A percentile compares a stretch with the other conserved stretches of the same genome.
phyloP scores from a whole-genome alignment of 2,329 filamentous ascomycete species.

The Claviceps lovelessii region DNA sequence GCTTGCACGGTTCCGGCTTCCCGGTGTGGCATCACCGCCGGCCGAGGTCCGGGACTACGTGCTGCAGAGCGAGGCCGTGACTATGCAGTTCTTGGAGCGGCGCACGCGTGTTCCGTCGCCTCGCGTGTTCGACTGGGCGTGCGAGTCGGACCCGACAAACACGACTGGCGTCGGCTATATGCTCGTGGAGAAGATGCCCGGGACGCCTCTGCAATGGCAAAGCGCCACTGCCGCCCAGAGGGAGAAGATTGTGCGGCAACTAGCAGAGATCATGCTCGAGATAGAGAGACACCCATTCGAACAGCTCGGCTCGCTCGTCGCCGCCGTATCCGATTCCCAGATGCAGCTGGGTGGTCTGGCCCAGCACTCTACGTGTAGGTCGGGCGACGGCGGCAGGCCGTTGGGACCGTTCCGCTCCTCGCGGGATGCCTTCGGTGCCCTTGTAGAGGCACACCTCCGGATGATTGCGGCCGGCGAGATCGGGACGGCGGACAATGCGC shows the following conservation, averaged over 20 bases:
- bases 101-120: slow-evolving; percentile 19
- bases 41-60: background rate
- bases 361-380: background rate
- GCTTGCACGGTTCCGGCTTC: background rate
- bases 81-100: slow-evolving; percentile 11
- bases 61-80: slow-evolving; percentile 14
- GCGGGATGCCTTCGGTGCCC: slow-evolving; percentile 6
- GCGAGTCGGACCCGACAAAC: slow-evolving; percentile 17
- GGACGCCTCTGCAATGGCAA: slow-evolving; percentile 21
- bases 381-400: background rate
- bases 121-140: slow-evolving; percentile 19
- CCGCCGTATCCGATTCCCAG: background rate
- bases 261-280: slow-evolving; percentile 18
- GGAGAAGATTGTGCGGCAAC: slow-evolving; percentile 18
- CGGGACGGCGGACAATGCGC: background rate
- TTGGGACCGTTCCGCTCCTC: slow-evolving; percentile 14
- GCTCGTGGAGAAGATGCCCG: slow-evolving; percentile 26
- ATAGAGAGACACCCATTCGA: slow-evolving; percentile 19
- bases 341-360: background rate
- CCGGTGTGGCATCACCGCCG: background rate
- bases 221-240: slow-evolving; percentile 13
- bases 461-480: slow-evolving; percentile 9
- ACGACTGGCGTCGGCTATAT: slow-evolving; percentile 24
- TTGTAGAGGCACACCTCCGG: slow-evolving; percentile 10
- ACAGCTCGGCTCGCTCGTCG: slow-evolving; percentile 12